Base-by-base conservation (phyloP, 768 basidiomycete genomes). In the Tephrocybe sp. region DNA sequence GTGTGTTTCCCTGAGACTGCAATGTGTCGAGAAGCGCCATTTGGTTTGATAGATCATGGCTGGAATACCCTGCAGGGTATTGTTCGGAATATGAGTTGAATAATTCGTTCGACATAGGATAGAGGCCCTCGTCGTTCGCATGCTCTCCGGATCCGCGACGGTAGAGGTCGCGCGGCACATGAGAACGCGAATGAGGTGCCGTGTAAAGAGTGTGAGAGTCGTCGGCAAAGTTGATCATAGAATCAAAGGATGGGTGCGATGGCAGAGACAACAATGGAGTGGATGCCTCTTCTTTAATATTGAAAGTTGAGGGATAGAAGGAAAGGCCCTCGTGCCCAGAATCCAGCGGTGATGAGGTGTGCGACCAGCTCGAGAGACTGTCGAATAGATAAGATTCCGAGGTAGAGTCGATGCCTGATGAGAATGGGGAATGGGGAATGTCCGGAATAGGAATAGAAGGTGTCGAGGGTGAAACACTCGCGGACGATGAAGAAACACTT, bases 381-480 rank as follows among this genome's bases (percentile, higher is more conserved):
- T 64, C 62, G 8, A 60, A 59, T 31, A 64, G 51, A 46, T 60
- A 64, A 8, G 58, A 57, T 39, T 60, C 54, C 37, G 61, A 51
- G 5, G 51, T 32, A 22, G 62, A 56, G 27, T 60, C 57, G 21
- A 61, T 60, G 8, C 56, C 38, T 3, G 61, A 56, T 16, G 58
- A 49, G 34, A 64, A 55, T 28, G 62, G 57, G 1, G 62, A 56
- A n/a, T 56, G 67, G 51, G 42, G 60, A 49, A 46, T 50, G 30
- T 60, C 64, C 28, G 61, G 57, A 12, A 60, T 59, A 12, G 59
- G 45, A 25, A 65, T 57, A 11, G 65, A 64, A 9, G 66, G 68
- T 4, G 66, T 67, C 4, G 72, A 65, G 9, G 75, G 72, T 24
- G 75, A 76, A 15, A 69, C 68, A 46, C 69, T 70, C n/a, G 74